phyloP scores from a whole-genome alignment of 2,329 filamentous ascomycete genomes.

The Alternaria novae-zelandiae region DNA sequence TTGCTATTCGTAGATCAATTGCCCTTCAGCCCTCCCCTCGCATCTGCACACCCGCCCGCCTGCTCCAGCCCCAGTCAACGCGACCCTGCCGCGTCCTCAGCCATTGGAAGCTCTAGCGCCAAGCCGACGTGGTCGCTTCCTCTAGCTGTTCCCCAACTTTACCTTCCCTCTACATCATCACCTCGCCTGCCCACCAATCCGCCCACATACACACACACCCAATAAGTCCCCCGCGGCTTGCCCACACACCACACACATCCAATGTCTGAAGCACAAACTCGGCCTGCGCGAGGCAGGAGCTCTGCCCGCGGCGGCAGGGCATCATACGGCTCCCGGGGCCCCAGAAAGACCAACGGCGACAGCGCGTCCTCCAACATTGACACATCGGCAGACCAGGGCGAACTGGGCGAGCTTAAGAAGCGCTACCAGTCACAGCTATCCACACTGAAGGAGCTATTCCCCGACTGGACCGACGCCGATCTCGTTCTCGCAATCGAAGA shows the following conservation, averaged over 20 bases:
- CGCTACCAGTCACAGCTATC: constrained; percentile 80
- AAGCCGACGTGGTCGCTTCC: constrained; percentile 37
- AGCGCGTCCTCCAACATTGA: constrained; percentile 66
- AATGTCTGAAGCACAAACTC: constrained; percentile 95
- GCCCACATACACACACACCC: constrained; percentile 26
- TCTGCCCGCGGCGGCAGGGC: constrained; percentile 84
- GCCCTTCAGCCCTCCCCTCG: constrained; percentile 14
- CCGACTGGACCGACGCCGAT: constrained; percentile 94
- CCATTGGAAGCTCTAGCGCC: constrained; percentile 30
- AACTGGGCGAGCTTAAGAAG: constrained; percentile 91
- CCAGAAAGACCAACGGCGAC: constrained; percentile 72
- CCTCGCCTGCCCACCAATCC: constrained; percentile 33
- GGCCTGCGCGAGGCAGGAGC: constrained; percentile 89
- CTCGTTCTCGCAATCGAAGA: constrained; percentile 92
- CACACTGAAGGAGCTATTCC: constrained; percentile 90
- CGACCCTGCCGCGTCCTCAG: constrained; percentile 28
- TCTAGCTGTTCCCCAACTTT: constrained; percentile 39
- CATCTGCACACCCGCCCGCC: constrained; percentile 17
- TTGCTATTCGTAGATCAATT: constrained; percentile 11
- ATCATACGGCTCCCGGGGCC: constrained; percentile 64
- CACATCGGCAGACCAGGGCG: constrained; percentile 79
- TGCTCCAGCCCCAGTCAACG: constrained; percentile 19
- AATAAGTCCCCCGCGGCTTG: constrained; percentile 29
- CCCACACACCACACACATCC: constrained; percentile 54
- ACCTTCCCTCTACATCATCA: constrained; percentile 43